Evolutionary conservation across 768 basidiomycete genomes (phyloP), one percentile per base, ranked within the genome.

Genomic region (Boletellus ananiceps): DNA sequence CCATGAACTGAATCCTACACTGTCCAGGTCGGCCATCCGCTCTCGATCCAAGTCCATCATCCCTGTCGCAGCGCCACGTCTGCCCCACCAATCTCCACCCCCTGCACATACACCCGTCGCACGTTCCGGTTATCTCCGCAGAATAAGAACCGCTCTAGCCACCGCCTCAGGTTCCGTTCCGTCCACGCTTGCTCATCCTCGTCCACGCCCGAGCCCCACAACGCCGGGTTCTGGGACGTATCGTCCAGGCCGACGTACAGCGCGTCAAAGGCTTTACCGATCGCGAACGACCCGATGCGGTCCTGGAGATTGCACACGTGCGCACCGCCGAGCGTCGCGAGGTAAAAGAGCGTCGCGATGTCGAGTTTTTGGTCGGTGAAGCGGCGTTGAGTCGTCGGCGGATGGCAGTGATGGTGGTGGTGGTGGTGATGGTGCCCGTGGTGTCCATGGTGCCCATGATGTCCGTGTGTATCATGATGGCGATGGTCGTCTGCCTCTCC

Each of bases 321-420:
- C 0, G 94, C 93, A 1, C 94, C 94, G 23, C 94, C 94, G 9
- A 86, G 69, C 2, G 94, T 97, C 5, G 94, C 93, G 51, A 96
- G 82, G 72, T 92, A 85, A 42, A 96, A 72, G 38, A 95, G 72
- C 1, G 88, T 80, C 5, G 84, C 69, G 27, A 90, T 73, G 2
- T 83, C 69, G 3, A 96, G 75, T 50, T 84, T 84, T n/a, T 72
- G 70, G 54, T 76, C 71, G 1, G 74, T 67, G 57, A 85, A 84
- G n/a, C 50, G 21, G 15, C 32, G 36, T 19, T 35, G 13, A 7
- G 38, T 29, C 6, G 2, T 23, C 27, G 12, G 31, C 3, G 11
- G 16, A 5, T 16, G 12, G 41, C 12, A 32, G 2, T 32, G n/a
- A 7, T 18, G 12, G 5, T 42, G 41, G 8, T 42, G 47, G 12